Conservation (phyloP, 2,329 filamentous ascomycete species). For the Nemania serpens region DNA sequence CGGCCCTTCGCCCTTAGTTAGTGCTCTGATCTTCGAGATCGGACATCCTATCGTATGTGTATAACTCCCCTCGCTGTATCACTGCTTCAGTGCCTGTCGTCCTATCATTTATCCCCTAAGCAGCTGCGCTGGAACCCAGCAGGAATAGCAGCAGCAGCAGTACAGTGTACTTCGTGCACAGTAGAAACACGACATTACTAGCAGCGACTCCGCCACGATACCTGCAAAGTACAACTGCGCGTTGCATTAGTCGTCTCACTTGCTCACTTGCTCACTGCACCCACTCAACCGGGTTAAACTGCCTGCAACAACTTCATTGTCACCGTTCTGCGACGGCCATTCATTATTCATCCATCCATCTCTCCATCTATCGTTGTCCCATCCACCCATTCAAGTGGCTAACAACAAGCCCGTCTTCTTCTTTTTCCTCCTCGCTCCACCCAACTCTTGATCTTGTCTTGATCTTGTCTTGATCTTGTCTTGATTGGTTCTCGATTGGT, state of each 20-base stretch:
- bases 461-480: constrained; percentile 4
- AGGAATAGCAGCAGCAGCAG: no score
- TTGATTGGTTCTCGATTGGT: constrained; percentile 19
- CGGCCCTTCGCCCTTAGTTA: no score
- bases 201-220: constrained; percentile 36
- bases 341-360: no score
- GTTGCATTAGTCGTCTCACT: constrained; percentile 30
- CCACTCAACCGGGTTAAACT: no score
- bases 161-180: no score
- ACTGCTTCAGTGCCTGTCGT: constrained; percentile 16
- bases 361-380: no score
- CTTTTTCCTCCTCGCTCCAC: background rate
- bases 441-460: constrained; percentile 1
- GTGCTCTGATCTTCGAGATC: no score
- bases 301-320: background rate
- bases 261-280: constrained; percentile 32
- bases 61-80: no score
- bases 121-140: no score
- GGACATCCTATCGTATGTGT: no score
- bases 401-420: background rate
- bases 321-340: background rate
- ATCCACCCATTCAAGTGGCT: constrained; percentile 2
- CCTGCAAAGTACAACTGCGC: constrained; percentile 3
- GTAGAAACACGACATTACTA: constrained; percentile 17
- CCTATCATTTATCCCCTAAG: constrained; percentile 34